Base-by-base conservation (phyloP, 1,284 basidiomycete species). In the Coriolopsis trogii region DNA sequence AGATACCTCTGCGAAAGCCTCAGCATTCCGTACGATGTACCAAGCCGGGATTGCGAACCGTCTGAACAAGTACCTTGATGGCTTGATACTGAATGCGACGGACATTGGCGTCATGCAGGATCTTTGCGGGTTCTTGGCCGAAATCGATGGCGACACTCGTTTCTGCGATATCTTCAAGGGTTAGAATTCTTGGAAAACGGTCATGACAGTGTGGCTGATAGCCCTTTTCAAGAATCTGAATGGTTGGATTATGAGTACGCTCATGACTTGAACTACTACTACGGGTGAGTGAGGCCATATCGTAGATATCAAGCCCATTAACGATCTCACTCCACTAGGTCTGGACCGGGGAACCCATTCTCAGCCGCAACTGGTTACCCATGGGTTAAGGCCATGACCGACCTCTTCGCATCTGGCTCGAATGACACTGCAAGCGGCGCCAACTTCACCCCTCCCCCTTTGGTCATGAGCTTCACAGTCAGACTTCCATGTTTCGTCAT, bases 241-340 rank as follows among this genome's bases (percentile, higher is more conserved):
- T 77, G 80, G 67, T 68, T 81, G 2, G 75, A 80, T 12, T 69
- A 75, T 26, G 70, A 76, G 36, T 77, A 80, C 49, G 78, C 79
- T 7, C 71, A 79, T 37, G 85, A 87, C 53, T 70, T 87, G 40
- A 75, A 75, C 53, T 77, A 77, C 44, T 77, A 75, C 56, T 77
- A 76, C 41, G 74, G 74, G 65, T 69, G 52, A n/a, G 66, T 42
- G 21, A 8, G 12, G 4, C 9, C 9, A 15, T n/a, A 9, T 9
- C 13, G 3, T 26, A 16, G 18, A 12, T 48, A 13, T 45, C n/a
- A 24, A 36, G 10, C 33, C 16, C 33, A 41, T 36, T 51, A 4
- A 49, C 23, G 15, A 28, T 43, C 16, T 6, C 33, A 20, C 7
- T n/a, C 10, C 16, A 15, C 5, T 21, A 73, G 72, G 7, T 68